phyloP scores from a whole-genome alignment of 306 rosid species.

The Cercis canadensis region DNA sequence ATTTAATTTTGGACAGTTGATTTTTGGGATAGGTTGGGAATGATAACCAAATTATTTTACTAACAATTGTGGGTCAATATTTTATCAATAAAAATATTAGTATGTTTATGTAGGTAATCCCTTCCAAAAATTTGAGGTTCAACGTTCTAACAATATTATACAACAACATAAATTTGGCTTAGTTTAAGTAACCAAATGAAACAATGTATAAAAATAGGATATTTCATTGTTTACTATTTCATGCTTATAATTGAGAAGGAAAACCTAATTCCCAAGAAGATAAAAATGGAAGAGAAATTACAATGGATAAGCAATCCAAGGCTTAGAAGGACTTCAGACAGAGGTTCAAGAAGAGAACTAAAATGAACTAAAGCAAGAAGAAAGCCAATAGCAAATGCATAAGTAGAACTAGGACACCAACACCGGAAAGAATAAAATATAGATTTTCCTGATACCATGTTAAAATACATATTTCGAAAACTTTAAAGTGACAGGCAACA shows the following conservation, averaged over 20 bases:
- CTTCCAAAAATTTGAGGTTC: constrained; percentile 63
- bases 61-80: no score
- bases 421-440: not conserved
- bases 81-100: no score
- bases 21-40: no score
- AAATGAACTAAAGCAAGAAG: no score
- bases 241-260: constrained; percentile 2
- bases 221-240: constrained; percentile 16
- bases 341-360: not conserved
- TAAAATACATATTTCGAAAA: constrained; percentile 3
- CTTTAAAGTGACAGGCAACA: not conserved
- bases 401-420: not conserved
- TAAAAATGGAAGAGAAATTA: constrained; percentile 13
- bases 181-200: constrained; percentile 32
- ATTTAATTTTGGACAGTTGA: no score
- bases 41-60: no score
- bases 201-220: constrained; percentile 1
- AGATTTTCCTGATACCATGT: not conserved
- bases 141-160: constrained; percentile 52
- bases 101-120: no score
- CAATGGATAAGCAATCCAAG: constrained; percentile 1
- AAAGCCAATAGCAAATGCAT: not conserved
- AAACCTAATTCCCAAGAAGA: constrained; percentile 6
- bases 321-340: not conserved
- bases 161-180: constrained; percentile 36